Conservation (phyloP, 176 grass and related monocot genomes). For the Oryza coarctata region DNA sequence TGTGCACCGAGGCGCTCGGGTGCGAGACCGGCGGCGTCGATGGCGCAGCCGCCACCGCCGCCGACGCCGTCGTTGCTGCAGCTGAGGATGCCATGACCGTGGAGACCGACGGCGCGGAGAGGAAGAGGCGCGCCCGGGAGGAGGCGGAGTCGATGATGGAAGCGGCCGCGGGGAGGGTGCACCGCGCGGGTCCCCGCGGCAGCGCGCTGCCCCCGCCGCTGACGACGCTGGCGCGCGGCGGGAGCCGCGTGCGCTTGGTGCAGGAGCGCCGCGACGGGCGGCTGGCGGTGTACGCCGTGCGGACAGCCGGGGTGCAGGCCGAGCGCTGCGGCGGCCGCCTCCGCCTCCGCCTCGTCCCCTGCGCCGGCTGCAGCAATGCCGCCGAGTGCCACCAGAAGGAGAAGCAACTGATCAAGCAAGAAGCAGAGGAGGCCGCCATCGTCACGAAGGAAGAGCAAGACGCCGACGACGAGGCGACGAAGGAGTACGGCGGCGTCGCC, state of each 20-base stretch:
- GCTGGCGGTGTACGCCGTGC: conserved; percentile 55
- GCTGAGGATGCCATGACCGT: neutral
- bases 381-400: conserved; percentile 20
- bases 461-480: neutral
- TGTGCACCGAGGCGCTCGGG: conserved; percentile 76
- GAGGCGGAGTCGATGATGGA: conserved; percentile 20
- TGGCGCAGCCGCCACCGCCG: conserved; percentile 9
- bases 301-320: conserved; percentile 38
- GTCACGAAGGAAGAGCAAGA: neutral
- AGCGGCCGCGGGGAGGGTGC: neutral
- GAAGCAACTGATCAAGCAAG: neutral
- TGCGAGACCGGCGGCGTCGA: conserved; percentile 75
- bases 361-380: neutral
- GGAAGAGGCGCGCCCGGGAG: conserved; percentile 20
- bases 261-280: conserved; percentile 59
- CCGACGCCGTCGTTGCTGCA: neutral
- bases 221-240: conserved; percentile 45
- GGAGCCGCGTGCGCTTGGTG: conserved; percentile 45
- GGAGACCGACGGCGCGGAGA: neutral
- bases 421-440: neutral
- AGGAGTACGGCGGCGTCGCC: conserved; percentile 18
- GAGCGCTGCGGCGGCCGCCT: conserved; percentile 70
- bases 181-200: conserved; percentile 4
- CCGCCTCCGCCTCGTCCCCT: conserved; percentile 34
- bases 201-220: conserved; percentile 54